Percentiles rank a stretch among this genome's conserved stretches.
Conservation (phyloP, 2,329 filamentous ascomycete genomes). For the Rhinocladiella mackenziei region DNA sequence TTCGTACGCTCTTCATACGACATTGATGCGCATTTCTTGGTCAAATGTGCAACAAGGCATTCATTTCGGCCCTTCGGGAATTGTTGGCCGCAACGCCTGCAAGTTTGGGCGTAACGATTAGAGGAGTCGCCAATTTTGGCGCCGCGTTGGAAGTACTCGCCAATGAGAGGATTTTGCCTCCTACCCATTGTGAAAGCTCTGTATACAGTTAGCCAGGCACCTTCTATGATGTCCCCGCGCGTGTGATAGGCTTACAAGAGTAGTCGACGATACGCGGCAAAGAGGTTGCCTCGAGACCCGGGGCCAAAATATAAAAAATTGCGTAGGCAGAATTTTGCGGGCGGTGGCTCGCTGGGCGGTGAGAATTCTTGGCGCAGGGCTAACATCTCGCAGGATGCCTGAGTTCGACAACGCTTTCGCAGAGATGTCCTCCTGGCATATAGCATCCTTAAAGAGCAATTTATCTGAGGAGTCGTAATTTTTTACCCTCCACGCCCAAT, state of each 20-base stretch:
- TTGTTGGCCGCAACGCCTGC: slow-evolving; percentile 80
- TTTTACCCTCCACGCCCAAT: too few relatives aligned
- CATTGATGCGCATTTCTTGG: slow-evolving; percentile 80
- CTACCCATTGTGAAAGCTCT: slow-evolving; percentile 62
- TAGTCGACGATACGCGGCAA: neutral
- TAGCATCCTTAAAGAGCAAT: too few relatives aligned
- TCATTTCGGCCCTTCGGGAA: slow-evolving; percentile 89
- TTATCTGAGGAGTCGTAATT: too few relatives aligned
- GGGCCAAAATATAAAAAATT: neutral
- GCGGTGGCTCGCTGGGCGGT: slow-evolving; percentile 13
- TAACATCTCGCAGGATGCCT: too few relatives aligned
- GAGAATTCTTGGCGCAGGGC: neutral
- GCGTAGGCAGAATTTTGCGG: slow-evolving; percentile 14
- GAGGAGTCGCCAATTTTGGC: slow-evolving; percentile 82
- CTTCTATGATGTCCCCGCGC: slow-evolving; percentile 8
- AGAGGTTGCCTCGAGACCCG: neutral
- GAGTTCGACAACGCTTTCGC: too few relatives aligned
- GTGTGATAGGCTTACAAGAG: neutral
- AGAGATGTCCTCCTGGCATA: too few relatives aligned
- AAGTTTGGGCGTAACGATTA: slow-evolving; percentile 88
- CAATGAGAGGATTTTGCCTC: slow-evolving; percentile 77
- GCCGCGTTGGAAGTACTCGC: slow-evolving; percentile 83
- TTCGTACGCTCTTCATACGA: slow-evolving; percentile 70
- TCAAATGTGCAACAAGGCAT: slow-evolving; percentile 72
- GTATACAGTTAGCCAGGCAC: too few relatives aligned